A percentile compares a stretch with the other conserved stretches of the same genome.
These are phyloP conservation scores for Rhizopogon vesiculosus DNA, from an alignment of 768 basidiomycete genomes.

Conservation along the genomic window DNA sequence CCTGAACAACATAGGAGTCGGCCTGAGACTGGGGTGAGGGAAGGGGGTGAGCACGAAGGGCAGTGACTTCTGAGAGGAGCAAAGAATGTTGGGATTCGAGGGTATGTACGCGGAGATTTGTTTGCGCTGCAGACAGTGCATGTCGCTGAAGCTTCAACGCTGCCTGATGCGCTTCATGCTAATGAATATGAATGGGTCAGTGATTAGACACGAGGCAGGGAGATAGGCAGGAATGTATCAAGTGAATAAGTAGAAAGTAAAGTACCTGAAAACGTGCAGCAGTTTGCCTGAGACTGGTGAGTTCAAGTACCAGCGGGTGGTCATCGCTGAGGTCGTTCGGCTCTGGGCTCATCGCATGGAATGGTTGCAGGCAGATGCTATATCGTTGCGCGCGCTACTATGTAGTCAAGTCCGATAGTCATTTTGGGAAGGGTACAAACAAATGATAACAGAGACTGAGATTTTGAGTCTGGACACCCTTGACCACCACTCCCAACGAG, in stretches of 20 bases:
- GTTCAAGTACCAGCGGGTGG: slow-evolving; percentile 43
- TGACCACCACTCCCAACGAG: background rate
- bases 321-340: slow-evolving; percentile 21
- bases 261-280: slow-evolving; percentile 48
- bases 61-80: slow-evolving; percentile 48
- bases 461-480: slow-evolving; percentile 2
- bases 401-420: background rate
- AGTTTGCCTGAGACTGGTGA: slow-evolving; percentile 40
- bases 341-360: background rate
- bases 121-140: slow-evolving; percentile 35
- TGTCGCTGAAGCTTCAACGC: slow-evolving; percentile 64
- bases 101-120: slow-evolving; percentile 39
- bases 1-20: slow-evolving; percentile 21
- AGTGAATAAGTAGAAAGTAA: background rate
- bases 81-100: slow-evolving; percentile 59
- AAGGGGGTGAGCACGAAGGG: slow-evolving; percentile 53
- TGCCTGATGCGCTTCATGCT: slow-evolving; percentile 71
- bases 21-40: slow-evolving; percentile 32
- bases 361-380: too few relatives aligned
- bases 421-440: slow-evolving; percentile 16
- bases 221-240: background rate
- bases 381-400: too few relatives aligned
- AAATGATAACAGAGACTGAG: slow-evolving; percentile 3
- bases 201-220: background rate
- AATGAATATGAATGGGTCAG: background rate